Base-by-base conservation (phyloP, 163 green algal genomes). In the Scenedesmus sp. region DNA sequence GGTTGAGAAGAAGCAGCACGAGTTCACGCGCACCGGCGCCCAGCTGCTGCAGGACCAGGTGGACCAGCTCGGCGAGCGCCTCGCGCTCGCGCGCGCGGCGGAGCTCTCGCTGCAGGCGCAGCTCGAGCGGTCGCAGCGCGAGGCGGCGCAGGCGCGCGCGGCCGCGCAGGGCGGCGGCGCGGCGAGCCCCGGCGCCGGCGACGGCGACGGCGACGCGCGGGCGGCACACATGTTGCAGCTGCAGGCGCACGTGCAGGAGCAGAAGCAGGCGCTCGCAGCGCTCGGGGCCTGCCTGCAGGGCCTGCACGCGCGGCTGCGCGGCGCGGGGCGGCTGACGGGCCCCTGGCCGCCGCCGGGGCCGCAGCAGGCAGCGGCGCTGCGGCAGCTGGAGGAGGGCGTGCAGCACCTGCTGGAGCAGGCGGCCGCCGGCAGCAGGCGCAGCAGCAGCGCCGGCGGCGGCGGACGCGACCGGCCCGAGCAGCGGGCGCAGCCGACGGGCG, bases 321-420 rank as follows among this genome's bases (percentile, higher is more conserved):
- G 20, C 20, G 36, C 60, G 31, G 58, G 39, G 28, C 63, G 36
- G 57, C 42, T 47, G 58, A 31, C 50, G n/a, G 39, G 4, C 2
- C 15, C 33, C n/a, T n/a, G n/a, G n/a, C n/a, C n/a, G n/a, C n/a
- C n/a, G n/a, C 50, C n/a, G 10, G 11, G 10, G 36, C 28, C 9
- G 20, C 72, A 53, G 57, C 45, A 57, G 54, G 13, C 66, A 34
- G 36, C 72, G 39, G 56, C 34, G 3, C 45, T 75, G 45, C 57
- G 71, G 34, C 64, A 72, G 36, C 62, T 87, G n/a, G 78, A 69
- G 7, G 71, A 73, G 22, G 48, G 18, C 60, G 63, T 67, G 28
- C 47, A 62, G 70, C 65, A 57, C 64, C 44, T 62, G 77, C 50
- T 77, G 29, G 31, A 11, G 15, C 63, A 15, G 44, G 45, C 10